Percentiles rank a stretch among this genome's conserved stretches.
Evolutionary conservation across 805 yeast genomes (phyloP).

Genomic region (Saccharomycopsis amapae): DNA sequence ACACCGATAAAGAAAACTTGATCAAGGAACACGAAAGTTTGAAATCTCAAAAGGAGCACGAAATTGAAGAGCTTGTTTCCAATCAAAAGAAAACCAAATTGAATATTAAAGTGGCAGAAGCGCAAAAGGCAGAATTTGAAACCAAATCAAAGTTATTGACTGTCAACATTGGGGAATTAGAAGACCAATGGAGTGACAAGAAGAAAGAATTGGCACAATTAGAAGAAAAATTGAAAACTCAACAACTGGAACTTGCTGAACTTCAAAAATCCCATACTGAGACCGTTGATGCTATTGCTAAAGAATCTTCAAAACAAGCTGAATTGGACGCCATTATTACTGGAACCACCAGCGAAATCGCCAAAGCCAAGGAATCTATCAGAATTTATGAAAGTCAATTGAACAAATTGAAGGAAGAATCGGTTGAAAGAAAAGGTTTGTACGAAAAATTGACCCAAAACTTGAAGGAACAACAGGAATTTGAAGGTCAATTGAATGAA

Average conservation of each 20-base stretch:
- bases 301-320: slow-evolving; percentile 13
- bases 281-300: slow-evolving; percentile 3
- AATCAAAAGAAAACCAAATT: slow-evolving; percentile 18
- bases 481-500: slow-evolving; percentile 6
- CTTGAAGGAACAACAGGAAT: slow-evolving; percentile 17
- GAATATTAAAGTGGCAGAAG: slow-evolving; percentile 15
- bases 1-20: slow-evolving; percentile 11
- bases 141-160: slow-evolving; percentile 12
- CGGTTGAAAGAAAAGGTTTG: slow-evolving; percentile 3
- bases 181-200: slow-evolving; percentile 5
- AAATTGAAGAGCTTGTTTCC: slow-evolving; percentile 14
- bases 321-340: slow-evolving; percentile 10
- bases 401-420: slow-evolving; percentile 12
- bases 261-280: slow-evolving; percentile 1
- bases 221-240: neutral
- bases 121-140: slow-evolving; percentile 15
- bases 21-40: slow-evolving; percentile 15
- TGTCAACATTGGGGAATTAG: slow-evolving; percentile 16
- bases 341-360: slow-evolving; percentile 10
- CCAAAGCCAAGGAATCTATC: slow-evolving; percentile 8
- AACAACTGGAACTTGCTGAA: slow-evolving; percentile 4
- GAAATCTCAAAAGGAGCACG: slow-evolving; percentile 9
- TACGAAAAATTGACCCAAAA: slow-evolving; percentile 13
- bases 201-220: slow-evolving; percentile 1
- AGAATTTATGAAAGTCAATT: slow-evolving; percentile 13